These are phyloP conservation scores for Mycena capillaripes DNA, from an alignment of 768 basidiomycete genomes.

Conservation along the genomic window DNA sequence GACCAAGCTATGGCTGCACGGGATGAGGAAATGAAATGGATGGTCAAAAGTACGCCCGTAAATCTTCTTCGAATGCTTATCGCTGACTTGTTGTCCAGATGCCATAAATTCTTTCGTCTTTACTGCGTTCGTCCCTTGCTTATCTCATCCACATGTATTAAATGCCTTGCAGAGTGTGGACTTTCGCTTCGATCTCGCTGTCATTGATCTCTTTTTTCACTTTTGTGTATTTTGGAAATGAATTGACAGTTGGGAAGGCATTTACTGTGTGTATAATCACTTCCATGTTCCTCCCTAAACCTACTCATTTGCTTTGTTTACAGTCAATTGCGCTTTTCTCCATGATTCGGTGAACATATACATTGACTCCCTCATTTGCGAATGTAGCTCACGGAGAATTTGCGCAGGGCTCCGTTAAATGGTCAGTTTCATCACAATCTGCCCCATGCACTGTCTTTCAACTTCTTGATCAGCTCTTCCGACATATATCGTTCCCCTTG, in stretches of 20 bases:
- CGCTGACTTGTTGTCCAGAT: no score
- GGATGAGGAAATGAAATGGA: constrained; percentile 80
- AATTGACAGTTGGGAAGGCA: constrained; percentile 83
- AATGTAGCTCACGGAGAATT: no score
- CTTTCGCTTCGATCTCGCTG: constrained; percentile 84
- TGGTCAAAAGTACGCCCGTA: constrained; percentile 79
- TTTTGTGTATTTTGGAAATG: constrained; percentile 78
- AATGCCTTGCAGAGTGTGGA: no score
- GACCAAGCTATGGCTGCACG: constrained; percentile 73
- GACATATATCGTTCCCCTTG: constrained; percentile 81
- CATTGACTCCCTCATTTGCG: no score
- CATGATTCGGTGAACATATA: constrained; percentile 89
- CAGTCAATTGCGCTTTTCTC: constrained; percentile 85
- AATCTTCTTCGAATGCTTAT: no score
- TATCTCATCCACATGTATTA: no score
- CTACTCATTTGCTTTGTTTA: not conserved
- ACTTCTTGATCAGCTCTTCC: constrained; percentile 81
- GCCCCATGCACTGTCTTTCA: not conserved
- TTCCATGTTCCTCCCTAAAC: not conserved
- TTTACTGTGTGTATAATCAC: constrained; percentile 75
- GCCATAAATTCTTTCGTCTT: no score
- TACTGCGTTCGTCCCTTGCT: no score
- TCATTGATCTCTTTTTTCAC: constrained; percentile 85
- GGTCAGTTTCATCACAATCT: no score
- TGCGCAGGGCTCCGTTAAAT: constrained; percentile 47